Percentiles rank a stretch among this genome's conserved stretches.
Conservation (phyloP, 2,329 filamentous ascomycete genomes). For the Spiromastix sp. region DNA sequence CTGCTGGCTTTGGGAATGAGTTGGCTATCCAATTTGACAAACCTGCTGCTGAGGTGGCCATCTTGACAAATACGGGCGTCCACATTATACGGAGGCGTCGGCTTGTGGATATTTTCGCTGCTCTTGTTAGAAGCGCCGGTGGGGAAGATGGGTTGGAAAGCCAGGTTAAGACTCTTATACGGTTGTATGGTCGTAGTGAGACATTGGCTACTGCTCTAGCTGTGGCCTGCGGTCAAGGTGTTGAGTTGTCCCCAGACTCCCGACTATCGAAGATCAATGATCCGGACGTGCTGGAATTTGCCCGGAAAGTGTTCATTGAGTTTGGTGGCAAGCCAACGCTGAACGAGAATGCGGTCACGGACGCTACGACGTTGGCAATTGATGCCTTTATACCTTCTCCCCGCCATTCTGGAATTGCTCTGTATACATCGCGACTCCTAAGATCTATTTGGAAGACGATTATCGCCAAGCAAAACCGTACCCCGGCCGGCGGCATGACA, state of each 20-base stretch:
- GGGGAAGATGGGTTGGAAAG: conserved; percentile 67
- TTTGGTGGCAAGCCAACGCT: conserved; percentile 80
- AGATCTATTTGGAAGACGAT: conserved; percentile 77
- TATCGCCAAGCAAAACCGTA: conserved; percentile 51
- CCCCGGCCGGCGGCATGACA: conserved; percentile 49
- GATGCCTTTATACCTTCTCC: conserved; percentile 82
- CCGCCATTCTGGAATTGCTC: conserved; percentile 73
- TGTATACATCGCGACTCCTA: conserved; percentile 82
- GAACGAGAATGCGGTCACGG: conserved; percentile 61
- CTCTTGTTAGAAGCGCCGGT: conserved; percentile 61
- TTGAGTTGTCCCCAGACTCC: conserved; percentile 62
- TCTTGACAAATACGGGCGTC: conserved; percentile 84
- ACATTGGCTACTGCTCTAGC: conserved; percentile 84
- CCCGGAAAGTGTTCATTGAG: conserved; percentile 80
- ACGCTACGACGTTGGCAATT: conserved; percentile 53
- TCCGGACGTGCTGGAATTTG: conserved; percentile 73
- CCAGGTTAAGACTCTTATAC: conserved; percentile 74
- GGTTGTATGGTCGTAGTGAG: conserved; percentile 77
- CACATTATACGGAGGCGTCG: conserved; percentile 75
- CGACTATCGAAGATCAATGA: conserved; percentile 64
- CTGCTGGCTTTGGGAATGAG: conserved; percentile 85
- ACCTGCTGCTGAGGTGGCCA: conserved; percentile 69
- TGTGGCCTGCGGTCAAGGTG: conserved; percentile 87
- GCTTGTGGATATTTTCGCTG: conserved; percentile 84
- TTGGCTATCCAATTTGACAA: conserved; percentile 92